phyloP scores from a whole-genome alignment of 2,329 filamentous ascomycete species.

The Fusarium oligoseptatum region DNA sequence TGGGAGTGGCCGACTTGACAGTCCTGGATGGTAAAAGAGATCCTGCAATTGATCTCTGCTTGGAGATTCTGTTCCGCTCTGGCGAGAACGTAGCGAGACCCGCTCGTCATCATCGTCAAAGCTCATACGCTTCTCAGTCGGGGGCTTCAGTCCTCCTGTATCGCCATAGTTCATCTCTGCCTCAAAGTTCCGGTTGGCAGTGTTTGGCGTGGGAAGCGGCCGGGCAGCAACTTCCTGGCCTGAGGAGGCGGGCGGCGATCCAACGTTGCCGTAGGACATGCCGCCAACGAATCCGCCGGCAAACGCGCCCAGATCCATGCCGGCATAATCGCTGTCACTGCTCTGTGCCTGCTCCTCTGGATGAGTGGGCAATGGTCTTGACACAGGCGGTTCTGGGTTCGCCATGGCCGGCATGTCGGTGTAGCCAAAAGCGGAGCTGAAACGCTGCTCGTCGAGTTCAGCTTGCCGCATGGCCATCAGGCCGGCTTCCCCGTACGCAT shows the following conservation, averaged over 20 bases:
- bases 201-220: conserved; percentile 62
- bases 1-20: conserved; percentile 74
- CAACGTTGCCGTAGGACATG: conserved; percentile 64
- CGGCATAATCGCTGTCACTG: conserved; percentile 79
- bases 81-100: conserved; percentile 67
- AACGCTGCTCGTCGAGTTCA: conserved; percentile 78
- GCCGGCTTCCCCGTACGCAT: conserved; percentile 88
- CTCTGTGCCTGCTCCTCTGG: conserved; percentile 63
- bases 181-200: conserved; percentile 46
- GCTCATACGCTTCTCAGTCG: conserved; percentile 80
- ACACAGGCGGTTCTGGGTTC: conserved; percentile 41
- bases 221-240: conserved; percentile 61
- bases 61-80: conserved; percentile 75
- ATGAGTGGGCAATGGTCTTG: conserved; percentile 59
- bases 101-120: conserved; percentile 94
- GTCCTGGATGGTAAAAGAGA: conserved; percentile 92
- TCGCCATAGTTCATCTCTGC: conserved; percentile 88
- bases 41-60: conserved; percentile 83
- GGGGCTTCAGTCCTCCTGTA: conserved; percentile 88
- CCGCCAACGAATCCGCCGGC: conserved; percentile 76
- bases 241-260: conserved; percentile 56
- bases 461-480: conserved; percentile 86
- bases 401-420: conserved; percentile 48
- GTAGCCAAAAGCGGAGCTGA: conserved; percentile 51
- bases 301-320: conserved; percentile 78